Base-by-base conservation (phyloP, 2,329 filamentous ascomycete genomes). In the Zasmidium citrigriseum region DNA sequence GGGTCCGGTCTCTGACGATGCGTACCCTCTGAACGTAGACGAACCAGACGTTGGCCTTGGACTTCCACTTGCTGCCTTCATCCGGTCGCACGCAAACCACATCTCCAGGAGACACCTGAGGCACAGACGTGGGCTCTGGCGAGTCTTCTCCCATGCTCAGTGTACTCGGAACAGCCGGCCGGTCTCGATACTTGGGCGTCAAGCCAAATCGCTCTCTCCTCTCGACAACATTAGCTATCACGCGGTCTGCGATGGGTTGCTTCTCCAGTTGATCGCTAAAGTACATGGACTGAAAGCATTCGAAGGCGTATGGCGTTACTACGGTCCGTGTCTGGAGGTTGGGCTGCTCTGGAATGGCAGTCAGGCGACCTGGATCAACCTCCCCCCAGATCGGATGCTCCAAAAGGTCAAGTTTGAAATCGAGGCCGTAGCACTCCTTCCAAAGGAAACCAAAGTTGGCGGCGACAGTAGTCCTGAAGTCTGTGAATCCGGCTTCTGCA, bases 301-400 rank as follows among this genome's bases (percentile, higher is more conserved):
- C 68, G 59, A 85, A 82, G 0, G 89, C 83, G 56, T 88, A 90
- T 0, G 87, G 84, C 0, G 91, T 93, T 0, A 93, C 87, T 0
- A 90, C 74, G 0, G 90, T 93, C 2, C 72, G 61, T 44, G 66
- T 50, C 29, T 65, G 23, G 44, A 45, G 55, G 41, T 63, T 70
- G 59, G 64, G 64, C 21, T 68, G 55, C 16, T 62, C 52, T 1
- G 69, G 27, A 20, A 80, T 71, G 2, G 70, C 69, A 11, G 58
- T 64, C 4, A 72, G 64, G 2, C 64, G 52, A 9, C 70, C 24
- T 0, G 68, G 61, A 45, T 72, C 63, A 1, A 75, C 58, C 54
- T 79, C 77, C 5, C 52, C 57, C 73, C 75, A 80, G 4, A 80
- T 66, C 0, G 68, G 66, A 23, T 76, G 68, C 10, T 66, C 45